These are phyloP conservation scores for Gloeopeniophorella convolvens DNA, from an alignment of 768 basidiomycete genomes.

Conservation along the genomic window DNA sequence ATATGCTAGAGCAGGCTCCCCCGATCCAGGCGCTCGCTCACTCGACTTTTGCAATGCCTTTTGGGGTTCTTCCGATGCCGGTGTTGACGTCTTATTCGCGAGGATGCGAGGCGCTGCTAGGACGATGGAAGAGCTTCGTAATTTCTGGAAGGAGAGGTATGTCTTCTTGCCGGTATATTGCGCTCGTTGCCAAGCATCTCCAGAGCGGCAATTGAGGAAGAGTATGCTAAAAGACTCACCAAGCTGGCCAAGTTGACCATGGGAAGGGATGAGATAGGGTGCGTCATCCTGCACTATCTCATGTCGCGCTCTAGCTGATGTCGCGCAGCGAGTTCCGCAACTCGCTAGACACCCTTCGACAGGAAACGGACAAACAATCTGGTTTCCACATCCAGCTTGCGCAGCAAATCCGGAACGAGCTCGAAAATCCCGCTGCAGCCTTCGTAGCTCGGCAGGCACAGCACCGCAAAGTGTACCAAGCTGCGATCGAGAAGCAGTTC, in stretches of 20 bases:
- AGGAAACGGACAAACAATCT: slow-evolving; percentile 82
- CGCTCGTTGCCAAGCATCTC: not conserved
- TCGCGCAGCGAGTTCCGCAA: slow-evolving; percentile 65
- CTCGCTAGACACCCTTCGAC: slow-evolving; percentile 70
- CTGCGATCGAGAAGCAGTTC: slow-evolving; percentile 81
- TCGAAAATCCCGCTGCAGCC: slow-evolving; percentile 57
- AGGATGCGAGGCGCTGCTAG: slow-evolving; percentile 80
- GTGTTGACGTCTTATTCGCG: slow-evolving; percentile 86
- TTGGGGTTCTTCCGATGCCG: slow-evolving; percentile 84
- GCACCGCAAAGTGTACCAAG: slow-evolving; percentile 68
- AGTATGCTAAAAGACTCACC: slow-evolving; percentile 81
- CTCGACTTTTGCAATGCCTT: slow-evolving; percentile 96
- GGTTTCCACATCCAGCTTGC: slow-evolving; percentile 67
- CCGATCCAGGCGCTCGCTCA: slow-evolving; percentile 41
- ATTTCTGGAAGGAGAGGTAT: slow-evolving; percentile 93
- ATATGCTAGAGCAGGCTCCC: slow-evolving; percentile 55
- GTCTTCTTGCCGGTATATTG: slow-evolving; percentile 24
- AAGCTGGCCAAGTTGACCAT: slow-evolving; percentile 71
- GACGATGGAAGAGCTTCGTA: slow-evolving; percentile 83
- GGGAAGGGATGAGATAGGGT: slow-evolving; percentile 94
- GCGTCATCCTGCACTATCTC: slow-evolving; percentile 30
- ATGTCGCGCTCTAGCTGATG: not conserved
- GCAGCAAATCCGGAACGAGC: slow-evolving; percentile 63
- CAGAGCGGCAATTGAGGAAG: slow-evolving; percentile 89
- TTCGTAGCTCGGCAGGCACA: slow-evolving; percentile 62